phyloP scores from a whole-genome alignment of 1,284 basidiomycete species.

The Cystobasidium slooffiae region DNA sequence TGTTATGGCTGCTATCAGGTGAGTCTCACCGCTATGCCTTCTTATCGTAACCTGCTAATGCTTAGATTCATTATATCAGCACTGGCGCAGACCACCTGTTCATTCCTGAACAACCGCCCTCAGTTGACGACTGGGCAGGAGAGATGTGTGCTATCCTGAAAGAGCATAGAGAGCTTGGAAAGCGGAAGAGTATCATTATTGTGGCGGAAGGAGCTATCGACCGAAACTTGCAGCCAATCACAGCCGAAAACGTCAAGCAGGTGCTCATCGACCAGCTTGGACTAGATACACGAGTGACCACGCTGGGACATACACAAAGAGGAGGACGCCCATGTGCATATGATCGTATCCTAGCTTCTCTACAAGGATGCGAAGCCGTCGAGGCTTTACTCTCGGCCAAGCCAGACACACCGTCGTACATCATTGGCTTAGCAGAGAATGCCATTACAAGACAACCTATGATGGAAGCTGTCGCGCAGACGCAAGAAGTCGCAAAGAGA shows the following conservation, averaged over 20 bases:
- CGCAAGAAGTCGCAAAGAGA: slow-evolving; percentile 79
- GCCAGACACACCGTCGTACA: slow-evolving; percentile 90
- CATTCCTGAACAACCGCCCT: slow-evolving; percentile 90
- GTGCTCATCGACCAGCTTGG: slow-evolving; percentile 83
- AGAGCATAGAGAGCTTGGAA: slow-evolving; percentile 87
- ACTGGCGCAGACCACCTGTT: slow-evolving; percentile 97
- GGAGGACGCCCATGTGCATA: slow-evolving; percentile 90
- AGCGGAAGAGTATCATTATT: slow-evolving; percentile 97
- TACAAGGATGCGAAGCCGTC: slow-evolving; percentile 94
- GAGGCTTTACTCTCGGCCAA: slow-evolving; percentile 85
- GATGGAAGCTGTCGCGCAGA: slow-evolving; percentile 91
- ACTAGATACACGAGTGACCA: slow-evolving; percentile 96
- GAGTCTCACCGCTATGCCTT: slow-evolving; percentile 49
- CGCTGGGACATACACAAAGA: slow-evolving; percentile 94
- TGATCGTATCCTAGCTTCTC: slow-evolving; percentile 89
- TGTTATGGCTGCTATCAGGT: slow-evolving; percentile 87
- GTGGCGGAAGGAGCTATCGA: slow-evolving; percentile 96
- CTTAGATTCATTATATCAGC: slow-evolving; percentile 55
- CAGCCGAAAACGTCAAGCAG: slow-evolving; percentile 84
- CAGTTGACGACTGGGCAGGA: slow-evolving; percentile 79
- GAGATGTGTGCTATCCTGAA: slow-evolving; percentile 88
- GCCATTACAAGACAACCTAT: slow-evolving; percentile 90
- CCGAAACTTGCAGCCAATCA: slow-evolving; percentile 83
- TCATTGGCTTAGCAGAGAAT: slow-evolving; percentile 96
- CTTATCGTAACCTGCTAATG: not conserved